Base-by-base conservation (phyloP, 2,329 filamentous ascomycete species). In the Penicillium sp. region DNA sequence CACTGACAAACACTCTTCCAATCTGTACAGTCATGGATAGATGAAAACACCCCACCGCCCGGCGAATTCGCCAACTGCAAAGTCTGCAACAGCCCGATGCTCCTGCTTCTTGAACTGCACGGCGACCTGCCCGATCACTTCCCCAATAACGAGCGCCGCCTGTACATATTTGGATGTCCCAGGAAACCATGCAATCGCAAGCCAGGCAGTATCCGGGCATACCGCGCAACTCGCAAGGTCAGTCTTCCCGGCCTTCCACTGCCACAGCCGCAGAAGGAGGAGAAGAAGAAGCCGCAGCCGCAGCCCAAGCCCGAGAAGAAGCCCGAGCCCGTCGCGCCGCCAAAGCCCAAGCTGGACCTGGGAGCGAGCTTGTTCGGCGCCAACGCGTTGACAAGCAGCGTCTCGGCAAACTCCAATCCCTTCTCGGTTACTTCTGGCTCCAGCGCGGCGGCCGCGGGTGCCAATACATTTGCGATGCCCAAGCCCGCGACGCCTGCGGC, bases 101-200 rank as follows among this genome's bases (percentile, higher is more conserved):
- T 87, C 1, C 83, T 98, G 11, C 85, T 99, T 3, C 84, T 99
- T 49, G 92, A 99, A 76, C 84, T 99, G 31, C 92, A 99, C 76
- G 93, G 87, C 69, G 92, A 97, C 73, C 83, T 98, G 3, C 93
- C 92, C 14, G 90, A 94, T 57, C 84, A 87, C 51, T 97, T 96
- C 71, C 90, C 92, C 1, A 87, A 88, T 57, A 91, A 98, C 76
- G 92, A 97, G 71, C 84, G 95, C 67, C 86, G 94, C 62, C 75
- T 99, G 17, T 98, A 97, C 71, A 82, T 99, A 12, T 92, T 96
- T 75, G 86, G 86, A 17, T 99, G 95, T 76, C 85, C 87, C 60
- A 84, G 86, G 65, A 91, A 90, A 74, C 81, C 86, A 11, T 99
- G 95, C 73, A 86, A 90, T 69, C 84, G 93, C 63, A 94, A 92